Base-by-base conservation (phyloP, 768 basidiomycete species). In the Russula brevipes region DNA sequence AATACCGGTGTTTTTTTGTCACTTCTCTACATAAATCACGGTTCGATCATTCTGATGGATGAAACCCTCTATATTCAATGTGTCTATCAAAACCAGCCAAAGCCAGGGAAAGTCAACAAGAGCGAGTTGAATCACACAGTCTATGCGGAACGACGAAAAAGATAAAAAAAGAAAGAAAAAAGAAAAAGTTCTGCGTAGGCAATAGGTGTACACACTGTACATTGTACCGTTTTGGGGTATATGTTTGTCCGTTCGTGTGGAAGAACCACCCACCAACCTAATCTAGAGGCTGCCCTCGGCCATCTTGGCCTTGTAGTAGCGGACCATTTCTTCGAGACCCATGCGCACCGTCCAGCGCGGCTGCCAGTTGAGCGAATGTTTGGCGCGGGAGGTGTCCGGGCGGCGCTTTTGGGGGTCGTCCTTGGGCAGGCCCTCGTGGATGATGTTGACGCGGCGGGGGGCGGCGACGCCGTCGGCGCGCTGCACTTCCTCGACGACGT, bases 321-420 rank as follows among this genome's bases (percentile, higher is more conserved):
- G 78, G 41, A 93, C 88, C 89, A 95, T 96, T 79, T 96, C 94
- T 77, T 94, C 92, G 54, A 98, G 74, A 33, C 95, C 95, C 86
- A 93, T 94, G 66, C 85, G 83, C 54, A 97, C 90, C 36, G 87
- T 88, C 93, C 94, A 99, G 70, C 85, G 81, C 12, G 96, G 94
- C 73, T 96, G 86, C 97, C 97, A 99, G 16, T 81, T 78, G 47
- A 99, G 82, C 35, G 79, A 73, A 70, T 89, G 81, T 76, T 91
- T 92, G 58, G 97, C 97, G 52, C 94, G 81, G 16, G 90, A 86
- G 24, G 94, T 98, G 74, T 98, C 96, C 46, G 97, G 92, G 62
- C 92, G 82, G 70, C 97, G 83, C 76, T 89, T 88, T 76, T 97
- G 93, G 31, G 97, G 97, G 75, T 99, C 97, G 70, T 97, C 94